These are phyloP conservation scores for Torulaspora indica DNA, from an alignment of 805 yeast genomes.

Conservation along the genomic window DNA sequence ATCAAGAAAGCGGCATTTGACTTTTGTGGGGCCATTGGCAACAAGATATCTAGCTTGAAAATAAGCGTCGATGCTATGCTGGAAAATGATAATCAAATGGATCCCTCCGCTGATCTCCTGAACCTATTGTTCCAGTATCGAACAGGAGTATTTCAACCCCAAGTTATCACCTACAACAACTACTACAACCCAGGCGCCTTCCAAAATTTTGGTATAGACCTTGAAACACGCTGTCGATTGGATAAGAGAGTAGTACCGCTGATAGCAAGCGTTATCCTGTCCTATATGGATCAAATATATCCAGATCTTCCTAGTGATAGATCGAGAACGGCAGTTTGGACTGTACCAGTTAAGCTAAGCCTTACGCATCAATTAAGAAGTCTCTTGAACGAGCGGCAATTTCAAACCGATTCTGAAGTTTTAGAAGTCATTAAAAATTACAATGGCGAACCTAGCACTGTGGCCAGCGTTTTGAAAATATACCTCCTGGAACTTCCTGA, in stretches of 20 bases:
- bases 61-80: constrained; percentile 56
- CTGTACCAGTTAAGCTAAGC: constrained; percentile 55
- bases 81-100: constrained; percentile 63
- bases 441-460: constrained; percentile 48
- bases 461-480: constrained; percentile 65
- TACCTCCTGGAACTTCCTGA: constrained; percentile 78
- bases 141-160: constrained; percentile 73
- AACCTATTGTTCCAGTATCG: constrained; percentile 61
- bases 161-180: constrained; percentile 69
- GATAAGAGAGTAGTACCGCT: constrained; percentile 72
- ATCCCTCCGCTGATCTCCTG: constrained; percentile 63
- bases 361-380: constrained; percentile 59
- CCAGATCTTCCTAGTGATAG: constrained; percentile 67
- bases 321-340: constrained; percentile 65
- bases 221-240: constrained; percentile 63
- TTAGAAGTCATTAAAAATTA: constrained; percentile 32
- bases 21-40: constrained; percentile 61
- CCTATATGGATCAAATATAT: constrained; percentile 63
- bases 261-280: constrained; percentile 56
- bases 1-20: constrained; percentile 71
- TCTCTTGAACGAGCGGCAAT: constrained; percentile 40
- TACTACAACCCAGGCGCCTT: constrained; percentile 63
- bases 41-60: constrained; percentile 54
- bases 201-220: constrained; percentile 76
- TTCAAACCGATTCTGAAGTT: constrained; percentile 34